These are phyloP conservation scores for Alternaria postmessia DNA, from an alignment of 2,329 filamentous ascomycete species.

Conservation along the genomic window DNA sequence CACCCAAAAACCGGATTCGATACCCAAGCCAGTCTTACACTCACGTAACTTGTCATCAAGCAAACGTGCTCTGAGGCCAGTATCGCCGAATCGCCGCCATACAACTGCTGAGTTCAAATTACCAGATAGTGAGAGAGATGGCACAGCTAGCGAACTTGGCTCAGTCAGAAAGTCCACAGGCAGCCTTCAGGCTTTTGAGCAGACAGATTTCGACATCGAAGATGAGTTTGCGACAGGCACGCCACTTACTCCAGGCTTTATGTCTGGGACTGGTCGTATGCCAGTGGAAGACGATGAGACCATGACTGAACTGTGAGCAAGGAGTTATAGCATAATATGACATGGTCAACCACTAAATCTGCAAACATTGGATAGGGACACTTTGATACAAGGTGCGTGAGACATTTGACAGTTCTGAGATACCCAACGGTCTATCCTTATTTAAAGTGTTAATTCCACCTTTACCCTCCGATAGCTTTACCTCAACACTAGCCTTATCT, in stretches of 20 bases:
- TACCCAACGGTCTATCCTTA: conserved; percentile 6
- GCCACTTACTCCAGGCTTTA: conserved; percentile 44
- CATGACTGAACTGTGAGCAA: conserved; percentile 32
- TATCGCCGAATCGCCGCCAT: conserved; percentile 47
- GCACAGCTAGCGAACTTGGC: conserved; percentile 1
- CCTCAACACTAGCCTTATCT: background rate
- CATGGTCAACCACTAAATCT: background rate
- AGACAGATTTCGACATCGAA: conserved; percentile 49
- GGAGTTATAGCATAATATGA: background rate
- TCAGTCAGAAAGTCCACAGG: conserved; percentile 23
- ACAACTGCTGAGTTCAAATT: conserved; percentile 34
- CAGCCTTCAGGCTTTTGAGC: conserved; percentile 29
- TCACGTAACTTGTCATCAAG: conserved; percentile 29
- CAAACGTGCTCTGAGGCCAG: conserved; percentile 41
- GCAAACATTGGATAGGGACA: background rate
- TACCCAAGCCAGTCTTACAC: conserved; percentile 22
- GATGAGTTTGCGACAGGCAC: conserved; percentile 53
- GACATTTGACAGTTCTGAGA: background rate
- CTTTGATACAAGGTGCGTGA: conserved; percentile 6
- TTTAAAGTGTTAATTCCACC: background rate
- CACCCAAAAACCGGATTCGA: conserved; percentile 21
- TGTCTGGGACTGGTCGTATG: conserved; percentile 30
- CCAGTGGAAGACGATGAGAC: conserved; percentile 32
- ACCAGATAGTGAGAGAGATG: conserved; percentile 25
- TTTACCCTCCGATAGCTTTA: conserved; percentile 4